Evolutionary conservation across 2,329 filamentous ascomycete species (phyloP), one percentile per base, ranked within the genome.

Genomic region (Fusarium aywerte): DNA sequence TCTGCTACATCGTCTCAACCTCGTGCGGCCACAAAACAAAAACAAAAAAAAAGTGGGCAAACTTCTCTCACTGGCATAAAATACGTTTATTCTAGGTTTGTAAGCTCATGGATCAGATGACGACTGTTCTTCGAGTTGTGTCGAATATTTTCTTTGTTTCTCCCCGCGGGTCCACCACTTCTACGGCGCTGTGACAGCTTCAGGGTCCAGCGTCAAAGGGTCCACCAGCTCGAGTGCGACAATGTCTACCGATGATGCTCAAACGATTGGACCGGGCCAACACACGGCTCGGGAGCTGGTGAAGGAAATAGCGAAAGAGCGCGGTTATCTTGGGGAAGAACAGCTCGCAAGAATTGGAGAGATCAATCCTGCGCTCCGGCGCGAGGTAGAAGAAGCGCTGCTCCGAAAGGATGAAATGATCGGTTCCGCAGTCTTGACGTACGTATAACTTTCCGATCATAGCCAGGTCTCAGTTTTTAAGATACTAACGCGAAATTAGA

Each of bases 401-500:
- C 70, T 71, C 3, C 50, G 53, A 0, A 72, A 72, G 20, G 70
- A 72, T 55, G 59, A 69, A 42, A 62, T 72, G 63, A 71, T 72
- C 42, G 68, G 66, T 2, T 69, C 69, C 4, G 65, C 68, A 4
- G 70, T 72, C 33, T 51, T 71, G 50, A 69, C 70, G 70, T 72
- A 54, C 31, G 65, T 55, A 40, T 18, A 3, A 13, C 6, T 18
- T 29, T 20, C 11, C 18, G 2, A 10, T 10, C 3, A 20, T 21
- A 23, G 5, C 4, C 0, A 3, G 1, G 4, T 27, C 23, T 20
- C 11, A 38, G 5, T 8, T 35, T 16, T 5, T 3, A 4, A 48
- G 20, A 20, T 5, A 32, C 54, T 60, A 21, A 65, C 55, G 13
- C n/a, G 2, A 0, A 11, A 12, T 8, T 27, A 83, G 81, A 13